Conservation (phyloP, 176 grass and related monocot genomes). For the Bolboschoenus planiculmis region DNA sequence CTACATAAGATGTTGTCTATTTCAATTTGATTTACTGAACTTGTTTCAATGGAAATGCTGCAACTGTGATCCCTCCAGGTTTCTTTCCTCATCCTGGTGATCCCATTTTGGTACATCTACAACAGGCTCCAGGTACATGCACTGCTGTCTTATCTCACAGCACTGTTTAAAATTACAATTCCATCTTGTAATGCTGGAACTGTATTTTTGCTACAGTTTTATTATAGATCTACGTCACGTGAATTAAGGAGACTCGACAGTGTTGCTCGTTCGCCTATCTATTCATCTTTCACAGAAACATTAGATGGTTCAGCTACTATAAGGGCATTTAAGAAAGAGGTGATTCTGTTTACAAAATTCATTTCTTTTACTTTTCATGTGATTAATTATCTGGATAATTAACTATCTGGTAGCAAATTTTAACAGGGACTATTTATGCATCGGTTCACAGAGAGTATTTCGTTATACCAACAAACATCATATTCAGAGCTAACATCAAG, state of each 20-base stretch:
- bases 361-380: background rate
- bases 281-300: conserved; percentile 89
- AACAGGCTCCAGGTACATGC: conserved; percentile 69
- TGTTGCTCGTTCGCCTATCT: conserved; percentile 93
- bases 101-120: conserved; percentile 81
- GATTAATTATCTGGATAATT: conserved; percentile 21
- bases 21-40: conserved; percentile 13
- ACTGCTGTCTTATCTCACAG: background rate
- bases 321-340: conserved; percentile 86
- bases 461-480: conserved; percentile 80
- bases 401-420: conserved; percentile 6
- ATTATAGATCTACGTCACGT: conserved; percentile 95
- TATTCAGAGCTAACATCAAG: conserved; percentile 74
- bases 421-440: conserved; percentile 63
- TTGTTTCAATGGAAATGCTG: background rate
- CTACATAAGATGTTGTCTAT: background rate
- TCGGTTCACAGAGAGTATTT: conserved; percentile 61
- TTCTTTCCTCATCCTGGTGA: conserved; percentile 62
- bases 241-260: conserved; percentile 92
- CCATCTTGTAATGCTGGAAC: conserved; percentile 12
- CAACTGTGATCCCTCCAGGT: conserved; percentile 32
- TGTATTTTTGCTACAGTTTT: conserved; percentile 44
- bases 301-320: conserved; percentile 92
- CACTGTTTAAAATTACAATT: background rate
- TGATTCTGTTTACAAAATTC: conserved; percentile 8